Base-by-base conservation (phyloP, 164 flowering plant genomes). In the Aristolochia fimbriata region DNA sequence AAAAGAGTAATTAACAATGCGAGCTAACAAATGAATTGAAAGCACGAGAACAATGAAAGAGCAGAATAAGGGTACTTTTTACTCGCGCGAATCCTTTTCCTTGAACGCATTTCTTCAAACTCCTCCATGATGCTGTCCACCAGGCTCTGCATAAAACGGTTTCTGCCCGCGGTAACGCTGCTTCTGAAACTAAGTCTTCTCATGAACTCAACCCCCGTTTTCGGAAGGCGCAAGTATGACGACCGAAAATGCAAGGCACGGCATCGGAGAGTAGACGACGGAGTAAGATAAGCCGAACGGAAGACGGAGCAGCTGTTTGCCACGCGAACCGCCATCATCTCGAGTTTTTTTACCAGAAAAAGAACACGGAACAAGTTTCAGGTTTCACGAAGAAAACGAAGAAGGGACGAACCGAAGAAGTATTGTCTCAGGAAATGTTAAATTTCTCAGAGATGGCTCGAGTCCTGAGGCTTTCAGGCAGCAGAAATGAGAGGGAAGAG, bases 281-380 rank as follows among this genome's bases (percentile, higher is more conserved):
- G 74, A 62, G 79, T 67, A 5, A 75, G 59, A 16, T 73, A 65
- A 33, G 83, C 66, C 37, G 77, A 75, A 71, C 82, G 87, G 21
- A 81, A 33, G 61, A 80, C 21, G 0, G 81, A 65, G 67, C 74
- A 79, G 51, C 69, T 51, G 71, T 77, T 80, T n/a, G 72, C 77
- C 15, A 76, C 77, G 58, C 91, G 82, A 64, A 81, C 78, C 47
- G 86, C 43, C 43, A 37, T 37, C 43, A 37, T 37, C 43, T 10
- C 43, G 43, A 37, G 43, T 37, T 37, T 37, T 37, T 7, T 37
- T 37, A 7, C 4, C 4, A 37, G 43, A 37, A 6, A n/a, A 37
- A 37, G 43, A 37, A 37, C 43, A 37, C 2, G 30, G 30, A 37
- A 37, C 43, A 37, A 7, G 43, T 37, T 37, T 37, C 43, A 37